Percentiles rank a stretch among this genome's conserved stretches.
Conservation (phyloP, 768 basidiomycete genomes). For the Termitomyces sp. region DNA sequence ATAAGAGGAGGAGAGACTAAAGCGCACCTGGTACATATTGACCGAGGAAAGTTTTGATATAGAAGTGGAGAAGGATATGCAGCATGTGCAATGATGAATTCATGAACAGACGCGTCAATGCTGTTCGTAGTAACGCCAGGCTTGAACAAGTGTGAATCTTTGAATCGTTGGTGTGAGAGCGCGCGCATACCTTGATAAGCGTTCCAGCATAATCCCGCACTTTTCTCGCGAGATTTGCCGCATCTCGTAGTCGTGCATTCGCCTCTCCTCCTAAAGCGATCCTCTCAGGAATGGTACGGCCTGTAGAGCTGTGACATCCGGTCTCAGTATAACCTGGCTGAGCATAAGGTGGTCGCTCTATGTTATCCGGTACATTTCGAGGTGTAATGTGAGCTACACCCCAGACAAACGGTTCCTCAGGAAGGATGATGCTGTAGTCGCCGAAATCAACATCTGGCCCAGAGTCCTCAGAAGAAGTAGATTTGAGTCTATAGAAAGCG, state of each 20-base stretch:
- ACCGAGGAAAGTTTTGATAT: slow-evolving; percentile 73
- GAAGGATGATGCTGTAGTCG: slow-evolving; percentile 58
- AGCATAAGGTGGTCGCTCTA: slow-evolving; percentile 57
- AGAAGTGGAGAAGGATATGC: slow-evolving; percentile 88
- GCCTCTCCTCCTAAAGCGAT: slow-evolving; percentile 53
- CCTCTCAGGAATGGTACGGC: slow-evolving; percentile 17
- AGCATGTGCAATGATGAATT: slow-evolving; percentile 58
- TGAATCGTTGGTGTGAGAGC: background rate
- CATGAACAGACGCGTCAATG: slow-evolving; percentile 72
- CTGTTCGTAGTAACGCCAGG: slow-evolving; percentile 68
- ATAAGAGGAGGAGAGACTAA: background rate
- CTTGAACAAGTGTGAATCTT: slow-evolving; percentile 30
- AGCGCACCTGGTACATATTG: slow-evolving; percentile 66
- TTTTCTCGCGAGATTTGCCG: slow-evolving; percentile 52
- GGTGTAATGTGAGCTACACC: slow-evolving; percentile 60
- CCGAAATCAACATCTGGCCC: slow-evolving; percentile 39
- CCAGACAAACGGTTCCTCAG: slow-evolving; percentile 60
- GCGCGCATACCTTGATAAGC: slow-evolving; percentile 46
- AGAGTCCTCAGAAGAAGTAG: background rate
- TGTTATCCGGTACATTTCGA: slow-evolving; percentile 54
- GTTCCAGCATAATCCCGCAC: slow-evolving; percentile 53
- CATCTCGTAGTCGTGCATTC: slow-evolving; percentile 49
- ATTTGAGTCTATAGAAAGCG: background rate
- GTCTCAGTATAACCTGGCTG: slow-evolving; percentile 10
- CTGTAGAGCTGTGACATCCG: background rate